Percentiles rank a stretch among this genome's conserved stretches.
Conservation (phyloP, 1,284 basidiomycete genomes). For the Ganoderma lingzhi region DNA sequence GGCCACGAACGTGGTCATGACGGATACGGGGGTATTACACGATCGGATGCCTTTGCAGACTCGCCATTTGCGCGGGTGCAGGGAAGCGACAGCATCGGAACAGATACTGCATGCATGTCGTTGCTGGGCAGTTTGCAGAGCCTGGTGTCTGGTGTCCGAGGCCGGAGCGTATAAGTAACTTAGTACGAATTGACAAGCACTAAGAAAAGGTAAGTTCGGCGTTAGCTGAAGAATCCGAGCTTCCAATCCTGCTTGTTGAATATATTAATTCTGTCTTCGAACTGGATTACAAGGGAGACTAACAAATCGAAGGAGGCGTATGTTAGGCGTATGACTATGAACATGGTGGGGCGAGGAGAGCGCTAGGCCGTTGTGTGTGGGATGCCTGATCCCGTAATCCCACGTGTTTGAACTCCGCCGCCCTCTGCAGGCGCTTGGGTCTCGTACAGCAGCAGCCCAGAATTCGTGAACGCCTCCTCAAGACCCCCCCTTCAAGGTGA, state of each 20-base stretch:
- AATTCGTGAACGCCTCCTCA: conserved; percentile 36
- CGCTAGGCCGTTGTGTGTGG: too few relatives aligned
- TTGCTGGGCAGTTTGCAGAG: background rate
- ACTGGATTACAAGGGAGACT: too few relatives aligned
- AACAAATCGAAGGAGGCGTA: too few relatives aligned
- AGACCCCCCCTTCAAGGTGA: conserved; percentile 48
- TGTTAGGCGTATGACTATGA: too few relatives aligned
- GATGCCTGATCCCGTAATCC: conserved; percentile 10
- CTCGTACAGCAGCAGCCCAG: conserved; percentile 21
- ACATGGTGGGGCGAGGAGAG: too few relatives aligned
- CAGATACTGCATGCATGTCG: background rate
- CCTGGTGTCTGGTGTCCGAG: background rate
- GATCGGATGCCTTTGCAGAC: conserved; percentile 3
- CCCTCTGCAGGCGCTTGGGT: conserved; percentile 23
- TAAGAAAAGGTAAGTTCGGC: too few relatives aligned
- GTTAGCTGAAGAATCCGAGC: too few relatives aligned
- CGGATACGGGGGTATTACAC: background rate
- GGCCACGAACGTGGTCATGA: background rate
- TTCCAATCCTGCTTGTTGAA: too few relatives aligned
- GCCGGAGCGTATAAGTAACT: too few relatives aligned
- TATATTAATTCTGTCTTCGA: too few relatives aligned
- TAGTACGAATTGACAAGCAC: too few relatives aligned
- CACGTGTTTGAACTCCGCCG: conserved; percentile 33
- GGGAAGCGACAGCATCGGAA: background rate
- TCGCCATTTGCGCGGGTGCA: background rate